A percentile compares a stretch with the other conserved stretches of the same genome.
Conservation (phyloP, 129 eudicot genomes). For the Helianthus tuberosus region DNA sequence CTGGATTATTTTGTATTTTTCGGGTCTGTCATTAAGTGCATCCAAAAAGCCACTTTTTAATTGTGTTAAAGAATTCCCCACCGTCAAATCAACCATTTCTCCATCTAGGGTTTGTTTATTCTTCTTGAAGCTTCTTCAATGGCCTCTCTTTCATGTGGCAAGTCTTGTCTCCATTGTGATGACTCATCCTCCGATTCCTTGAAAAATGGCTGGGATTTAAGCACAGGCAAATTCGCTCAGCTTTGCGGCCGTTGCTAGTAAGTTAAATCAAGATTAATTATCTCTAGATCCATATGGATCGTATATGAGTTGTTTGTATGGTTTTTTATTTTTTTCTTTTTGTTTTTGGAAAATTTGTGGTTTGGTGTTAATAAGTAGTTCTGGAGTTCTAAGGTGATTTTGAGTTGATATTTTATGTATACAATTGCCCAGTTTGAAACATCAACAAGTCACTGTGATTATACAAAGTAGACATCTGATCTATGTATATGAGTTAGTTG, state of each 20-base stretch:
- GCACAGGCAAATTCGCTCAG: constrained; percentile 46
- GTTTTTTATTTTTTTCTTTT: neutral
- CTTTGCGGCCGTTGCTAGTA: constrained; percentile 61
- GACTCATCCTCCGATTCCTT: constrained; percentile 37
- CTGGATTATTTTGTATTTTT: neutral
- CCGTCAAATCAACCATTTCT: neutral
- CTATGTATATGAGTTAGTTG: neutral
- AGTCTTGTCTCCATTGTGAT: constrained; percentile 45
- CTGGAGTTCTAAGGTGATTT: neutral
- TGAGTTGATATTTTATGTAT: neutral
- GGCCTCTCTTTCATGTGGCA: constrained; percentile 42
- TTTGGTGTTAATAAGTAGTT: neutral
- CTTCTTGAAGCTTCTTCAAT: constrained; percentile 4
- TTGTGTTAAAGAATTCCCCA: neutral
- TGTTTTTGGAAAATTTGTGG: neutral
- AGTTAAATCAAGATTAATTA: constrained; percentile 4
- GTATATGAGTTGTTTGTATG: neutral
- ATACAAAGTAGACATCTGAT: too few species aligned
- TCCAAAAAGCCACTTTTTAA: neutral
- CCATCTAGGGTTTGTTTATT: constrained; percentile 33
- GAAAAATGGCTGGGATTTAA: constrained; percentile 52
- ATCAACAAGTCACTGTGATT: too few species aligned
- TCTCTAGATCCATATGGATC: neutral
- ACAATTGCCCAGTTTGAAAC: neutral
- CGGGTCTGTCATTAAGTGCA: neutral